Conservation (phyloP, 148 eudicot species). For the Beta vulgaris region DNA sequence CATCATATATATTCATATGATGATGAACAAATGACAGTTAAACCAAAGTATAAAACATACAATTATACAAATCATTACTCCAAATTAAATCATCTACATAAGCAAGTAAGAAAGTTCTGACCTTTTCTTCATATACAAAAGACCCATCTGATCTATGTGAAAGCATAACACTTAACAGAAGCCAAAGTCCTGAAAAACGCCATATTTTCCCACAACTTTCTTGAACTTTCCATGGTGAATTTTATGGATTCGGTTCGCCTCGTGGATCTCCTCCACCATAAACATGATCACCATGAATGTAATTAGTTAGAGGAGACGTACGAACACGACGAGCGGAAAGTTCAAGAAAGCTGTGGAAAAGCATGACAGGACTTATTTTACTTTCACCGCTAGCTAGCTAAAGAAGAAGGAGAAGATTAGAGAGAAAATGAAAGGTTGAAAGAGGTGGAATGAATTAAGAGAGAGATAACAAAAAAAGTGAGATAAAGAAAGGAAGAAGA, state of each 20-base stretch:
- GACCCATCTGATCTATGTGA: too few species aligned
- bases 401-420: slow-evolving; percentile 4
- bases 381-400: slow-evolving; percentile 3
- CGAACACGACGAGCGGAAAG: slow-evolving; percentile 27
- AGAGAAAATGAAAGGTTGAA: background rate
- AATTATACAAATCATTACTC: too few species aligned
- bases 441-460: too few species aligned
- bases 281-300: background rate
- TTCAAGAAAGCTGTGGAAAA: slow-evolving; percentile 97
- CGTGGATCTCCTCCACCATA: background rate
- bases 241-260: background rate
- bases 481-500: background rate
- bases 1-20: background rate
- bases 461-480: too few species aligned
- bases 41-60: background rate
- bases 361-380: slow-evolving; percentile 47
- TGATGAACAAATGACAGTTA: background rate
- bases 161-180: too few species aligned
- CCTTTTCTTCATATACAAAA: too few species aligned
- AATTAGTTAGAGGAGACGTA: background rate
- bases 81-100: background rate
- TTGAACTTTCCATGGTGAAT: slow-evolving; percentile 44
- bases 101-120: background rate
- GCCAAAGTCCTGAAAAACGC: slow-evolving; percentile 38
- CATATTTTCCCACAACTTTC: slow-evolving; percentile 80